Percentiles rank a stretch among this genome's conserved stretches.
These are phyloP conservation scores for Ophiostoma himal-ulmi DNA, from an alignment of 2,329 filamentous ascomycete genomes.

Conservation along the genomic window DNA sequence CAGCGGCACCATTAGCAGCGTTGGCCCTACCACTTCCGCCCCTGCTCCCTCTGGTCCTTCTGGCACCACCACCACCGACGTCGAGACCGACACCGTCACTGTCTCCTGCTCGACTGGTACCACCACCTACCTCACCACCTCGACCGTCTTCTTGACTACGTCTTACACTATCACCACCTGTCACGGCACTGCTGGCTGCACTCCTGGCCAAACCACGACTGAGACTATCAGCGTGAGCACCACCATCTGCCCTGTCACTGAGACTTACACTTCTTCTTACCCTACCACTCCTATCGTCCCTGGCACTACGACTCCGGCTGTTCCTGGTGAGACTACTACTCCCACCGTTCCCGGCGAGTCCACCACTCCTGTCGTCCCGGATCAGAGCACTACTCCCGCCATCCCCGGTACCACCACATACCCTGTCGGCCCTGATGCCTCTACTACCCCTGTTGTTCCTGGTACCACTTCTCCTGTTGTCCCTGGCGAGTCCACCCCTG, in stretches of 20 bases:
- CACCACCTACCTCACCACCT: slow-evolving; percentile 22
- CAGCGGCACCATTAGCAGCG: neutral
- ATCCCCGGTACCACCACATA: neutral
- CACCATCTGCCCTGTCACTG: slow-evolving; percentile 38
- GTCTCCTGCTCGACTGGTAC: neutral
- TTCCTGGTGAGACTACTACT: neutral
- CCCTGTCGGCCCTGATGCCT: neutral
- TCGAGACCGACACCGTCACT: neutral
- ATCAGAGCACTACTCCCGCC: neutral
- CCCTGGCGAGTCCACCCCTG: neutral
- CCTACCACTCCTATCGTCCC: neutral
- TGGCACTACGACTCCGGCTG: neutral
- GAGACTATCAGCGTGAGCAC: slow-evolving; percentile 32
- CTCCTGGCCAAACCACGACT: slow-evolving; percentile 27
- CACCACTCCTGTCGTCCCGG: neutral
- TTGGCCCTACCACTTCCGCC: neutral
- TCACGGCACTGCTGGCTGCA: slow-evolving; percentile 29
- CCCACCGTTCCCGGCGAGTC: neutral
- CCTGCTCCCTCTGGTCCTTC: neutral
- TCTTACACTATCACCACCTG: slow-evolving; percentile 30
- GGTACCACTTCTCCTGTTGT: neutral
- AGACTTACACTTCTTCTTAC: slow-evolving; percentile 7
- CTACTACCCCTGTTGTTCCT: neutral
- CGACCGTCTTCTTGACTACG: slow-evolving; percentile 28
- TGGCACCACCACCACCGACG: slow-evolving; percentile 5